Base-by-base conservation (phyloP, 2,329 filamentous ascomycete genomes). In the Colletotrichum gigasporum region DNA sequence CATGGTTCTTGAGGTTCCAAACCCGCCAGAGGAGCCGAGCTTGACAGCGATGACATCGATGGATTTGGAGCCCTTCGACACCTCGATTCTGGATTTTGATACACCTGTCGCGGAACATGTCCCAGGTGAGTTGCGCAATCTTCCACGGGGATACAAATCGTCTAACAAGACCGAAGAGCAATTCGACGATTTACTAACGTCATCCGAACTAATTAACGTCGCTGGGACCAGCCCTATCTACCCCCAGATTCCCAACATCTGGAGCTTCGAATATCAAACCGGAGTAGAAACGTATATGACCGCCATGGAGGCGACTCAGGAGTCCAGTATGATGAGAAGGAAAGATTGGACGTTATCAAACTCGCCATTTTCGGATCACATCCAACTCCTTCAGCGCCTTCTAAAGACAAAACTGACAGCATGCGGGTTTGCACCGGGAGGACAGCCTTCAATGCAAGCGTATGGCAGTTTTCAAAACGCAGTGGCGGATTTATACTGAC, bases 281-380 rank as follows among this genome's bases (percentile, higher is more conserved):
- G 73, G 73, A 0, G 57, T 71, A 11, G 68, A 73, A 2, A 69
- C 73, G 0, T 75, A 75, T 34, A 41, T 70, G 5, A 56, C 65
- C 1, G 73, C 72, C 12, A 67, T 75, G 12, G 67, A 42, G 3
- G 71, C 71, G 7, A 69, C 67, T 2, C 22, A 70, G 14, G 52
- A 70, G 9, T 70, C 71, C 0, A 72, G 63, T 12, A 11, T 69
- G 0, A 63, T 69, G 0, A n/a, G 69, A 0, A 69, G 72, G 0
- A 74, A 72, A 8, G 63, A 72, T 11, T 75, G 71, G 51, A 50
- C 66, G 0, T 52, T 70, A 2, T 72, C 71, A 0, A 75, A 75
- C 10, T 75, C 73, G 0, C 73, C 73, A 0, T 75, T 75, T 42
- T 75, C 73, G 0, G 73, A 75, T 12, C 73, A 75, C 1, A 75